Base-by-base conservation (phyloP, 345 rosid species). In the Populus tremula region DNA sequence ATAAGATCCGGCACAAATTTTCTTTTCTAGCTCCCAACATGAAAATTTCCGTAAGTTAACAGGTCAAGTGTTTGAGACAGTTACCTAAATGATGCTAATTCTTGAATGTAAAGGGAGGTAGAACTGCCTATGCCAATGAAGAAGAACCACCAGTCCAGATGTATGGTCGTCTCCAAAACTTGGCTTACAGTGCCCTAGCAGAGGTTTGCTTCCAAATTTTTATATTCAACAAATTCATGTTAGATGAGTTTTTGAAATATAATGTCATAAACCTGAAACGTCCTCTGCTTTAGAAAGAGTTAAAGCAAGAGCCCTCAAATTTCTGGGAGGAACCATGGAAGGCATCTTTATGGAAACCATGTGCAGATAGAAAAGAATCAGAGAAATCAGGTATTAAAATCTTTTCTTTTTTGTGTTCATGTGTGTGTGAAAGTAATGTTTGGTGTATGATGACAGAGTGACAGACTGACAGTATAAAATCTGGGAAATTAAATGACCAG, bases 261-360 rank as follows among this genome's bases (percentile, higher is more conserved):
- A 35, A 61, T 29, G 29, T n/a, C 31, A 64, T 38, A 25, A 18
- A 29, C 69, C 82, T 84, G 74, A 68, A 9, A 20, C 47, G 8
- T 27, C 38, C 41, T 81, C 31, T 87, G 81, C 68, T 81, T 59
- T 83, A 88, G 99, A 87, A 87, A 77, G 91, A 86, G 71, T 73
- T 83, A 41, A 81, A 89, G 86, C 89, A 81, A 54, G 85, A 88
- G 13, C 75, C 80, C 69, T 71, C 88, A 54, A 75, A 75, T 62
- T 90, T 86, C 76, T 85, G 90, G 87, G 83, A 88, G 70, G 93
- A 93, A 79, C 85, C 89, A 72, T 78, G 63, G 74, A 88, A 89
- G 76, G 84, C 91, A 80, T 81, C 88, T 36, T 74, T 49, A 63
- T 95, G 98, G 99, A 91, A 89, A 81, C 99, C 97, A 73, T 93